Evolutionary conservation across 116 monocot genomes (phyloP).

Genomic region (Thalassia testudinum): DNA sequence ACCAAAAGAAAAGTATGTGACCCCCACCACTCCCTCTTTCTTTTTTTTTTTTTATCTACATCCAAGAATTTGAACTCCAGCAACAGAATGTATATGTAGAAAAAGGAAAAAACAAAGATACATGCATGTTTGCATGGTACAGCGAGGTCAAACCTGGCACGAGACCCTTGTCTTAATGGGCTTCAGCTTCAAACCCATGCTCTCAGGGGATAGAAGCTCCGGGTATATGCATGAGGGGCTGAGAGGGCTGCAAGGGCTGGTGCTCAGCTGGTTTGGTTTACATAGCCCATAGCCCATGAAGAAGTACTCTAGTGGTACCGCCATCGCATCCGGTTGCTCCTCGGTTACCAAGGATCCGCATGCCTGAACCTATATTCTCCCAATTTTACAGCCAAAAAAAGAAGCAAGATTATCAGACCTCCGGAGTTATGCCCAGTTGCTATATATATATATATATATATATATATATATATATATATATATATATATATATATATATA

Average conservation of each 20-base stretch:
- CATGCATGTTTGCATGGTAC: no score
- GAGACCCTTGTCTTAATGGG: constrained; percentile 26
- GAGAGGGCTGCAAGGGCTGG: constrained; percentile 12
- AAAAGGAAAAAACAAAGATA: no score
- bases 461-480: neutral
- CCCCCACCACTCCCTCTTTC: no score
- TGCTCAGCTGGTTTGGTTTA: constrained; percentile 5
- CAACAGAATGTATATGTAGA: no score
- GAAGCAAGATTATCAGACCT: no score
- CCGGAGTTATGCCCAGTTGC: neutral
- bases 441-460: neutral
- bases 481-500: neutral
- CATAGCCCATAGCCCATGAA: constrained; percentile 25
- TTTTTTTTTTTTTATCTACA: no score
- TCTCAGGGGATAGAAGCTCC: constrained; percentile 31
- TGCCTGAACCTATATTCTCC: constrained; percentile 46
- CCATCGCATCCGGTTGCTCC: constrained; percentile 81
- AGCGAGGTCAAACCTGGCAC: no score
- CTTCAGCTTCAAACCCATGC: constrained; percentile 37
- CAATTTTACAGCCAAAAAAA: neutral
- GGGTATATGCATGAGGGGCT: constrained; percentile 20
- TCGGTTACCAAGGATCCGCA: constrained; percentile 92
- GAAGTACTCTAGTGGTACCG: constrained; percentile 29
- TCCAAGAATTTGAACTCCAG: no score
- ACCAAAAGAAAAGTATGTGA: no score